Evolutionary conservation across 495 filamentous ascomycete genomes (phyloP).

Genomic region (Chaetomium cochliodes): DNA sequence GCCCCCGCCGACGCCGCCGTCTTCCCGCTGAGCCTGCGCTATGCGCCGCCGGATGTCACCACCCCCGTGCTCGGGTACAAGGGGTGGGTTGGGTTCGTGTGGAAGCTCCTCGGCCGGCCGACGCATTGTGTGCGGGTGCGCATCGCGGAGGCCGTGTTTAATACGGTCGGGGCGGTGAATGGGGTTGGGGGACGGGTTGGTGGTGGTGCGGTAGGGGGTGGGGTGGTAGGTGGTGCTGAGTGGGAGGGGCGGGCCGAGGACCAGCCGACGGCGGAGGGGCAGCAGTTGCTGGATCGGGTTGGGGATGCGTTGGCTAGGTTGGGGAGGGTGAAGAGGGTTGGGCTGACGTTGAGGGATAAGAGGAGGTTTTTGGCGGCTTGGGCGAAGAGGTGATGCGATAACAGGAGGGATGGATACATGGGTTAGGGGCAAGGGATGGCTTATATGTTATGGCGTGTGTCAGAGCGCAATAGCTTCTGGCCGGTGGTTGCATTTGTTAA

Average conservation of each 20-base stretch:
- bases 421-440: too few species aligned
- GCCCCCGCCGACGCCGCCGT: slow-evolving; percentile 65
- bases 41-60: slow-evolving; percentile 83
- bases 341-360: slow-evolving; percentile 79
- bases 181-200: slow-evolving; percentile 20
- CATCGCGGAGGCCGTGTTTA: slow-evolving; percentile 69
- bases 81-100: slow-evolving; percentile 67
- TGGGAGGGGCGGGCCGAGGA: slow-evolving; percentile 38
- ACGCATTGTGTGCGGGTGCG: slow-evolving; percentile 89
- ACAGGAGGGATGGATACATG: too few species aligned
- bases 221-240: slow-evolving; percentile 44
- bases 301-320: slow-evolving; percentile 85
- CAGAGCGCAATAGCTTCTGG: not conserved
- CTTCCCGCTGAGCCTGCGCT: slow-evolving; percentile 85
- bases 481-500: not conserved
- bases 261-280: slow-evolving; percentile 56
- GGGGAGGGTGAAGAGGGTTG: slow-evolving; percentile 87
- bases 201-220: slow-evolving; percentile 40
- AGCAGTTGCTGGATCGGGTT: slow-evolving; percentile 65
- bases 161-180: slow-evolving; percentile 36
- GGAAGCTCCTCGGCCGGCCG: slow-evolving; percentile 77
- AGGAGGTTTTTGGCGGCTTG: slow-evolving; percentile 70
- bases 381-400: slow-evolving; percentile 32
- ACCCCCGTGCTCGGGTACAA: slow-evolving; percentile 71
- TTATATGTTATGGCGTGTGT: too few species aligned